Evolutionary conservation across 208 protist species (phyloP).

Genomic region (Trypanosoma boissoni): DNA sequence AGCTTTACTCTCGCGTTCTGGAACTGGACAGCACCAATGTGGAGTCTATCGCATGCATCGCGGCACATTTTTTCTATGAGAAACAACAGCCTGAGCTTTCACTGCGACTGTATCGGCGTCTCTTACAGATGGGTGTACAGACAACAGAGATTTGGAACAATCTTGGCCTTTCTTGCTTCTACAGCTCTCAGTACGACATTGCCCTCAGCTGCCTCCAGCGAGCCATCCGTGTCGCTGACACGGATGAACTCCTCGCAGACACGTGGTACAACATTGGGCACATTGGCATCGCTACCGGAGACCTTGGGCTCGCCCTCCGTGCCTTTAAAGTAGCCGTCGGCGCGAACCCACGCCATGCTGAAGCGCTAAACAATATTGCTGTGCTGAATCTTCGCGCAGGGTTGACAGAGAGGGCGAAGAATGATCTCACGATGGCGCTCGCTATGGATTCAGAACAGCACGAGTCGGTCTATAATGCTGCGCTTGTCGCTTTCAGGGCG

Average conservation of each 20-base stretch:
- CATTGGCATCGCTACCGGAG: conserved; percentile 91
- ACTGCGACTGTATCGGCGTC: conserved; percentile 90
- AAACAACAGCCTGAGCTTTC: conserved; percentile 93
- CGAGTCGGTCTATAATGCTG: conserved; percentile 93
- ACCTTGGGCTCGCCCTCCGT: conserved; percentile 87
- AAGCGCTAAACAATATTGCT: conserved; percentile 94
- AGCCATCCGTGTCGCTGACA: conserved; percentile 63
- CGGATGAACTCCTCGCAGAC: conserved; percentile 76
- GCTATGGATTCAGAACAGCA: conserved; percentile 65
- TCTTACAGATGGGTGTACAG: conserved; percentile 94
- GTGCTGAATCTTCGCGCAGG: conserved; percentile 77
- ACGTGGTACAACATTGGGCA: conserved; percentile 97
- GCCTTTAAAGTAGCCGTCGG: conserved; percentile 90
- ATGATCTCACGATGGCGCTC: conserved; percentile 73
- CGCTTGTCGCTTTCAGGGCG: conserved; percentile 58
- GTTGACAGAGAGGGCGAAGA: conserved; percentile 49
- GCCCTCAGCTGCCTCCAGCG: conserved; percentile 91
- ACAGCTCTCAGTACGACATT: conserved; percentile 92
- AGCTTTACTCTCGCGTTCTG: conserved; percentile 82
- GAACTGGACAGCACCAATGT: conserved; percentile 89
- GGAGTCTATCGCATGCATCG: conserved; percentile 94
- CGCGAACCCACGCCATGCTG: conserved; percentile 86
- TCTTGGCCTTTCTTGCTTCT: conserved; percentile 94
- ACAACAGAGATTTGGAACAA: conserved; percentile 95
- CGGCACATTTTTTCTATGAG: conserved; percentile 93